Evolutionary conservation across 176 grass and related monocot genomes (phyloP), one percentile per base, ranked within the genome.

Genomic region (Eremochloa ophiuroides): DNA sequence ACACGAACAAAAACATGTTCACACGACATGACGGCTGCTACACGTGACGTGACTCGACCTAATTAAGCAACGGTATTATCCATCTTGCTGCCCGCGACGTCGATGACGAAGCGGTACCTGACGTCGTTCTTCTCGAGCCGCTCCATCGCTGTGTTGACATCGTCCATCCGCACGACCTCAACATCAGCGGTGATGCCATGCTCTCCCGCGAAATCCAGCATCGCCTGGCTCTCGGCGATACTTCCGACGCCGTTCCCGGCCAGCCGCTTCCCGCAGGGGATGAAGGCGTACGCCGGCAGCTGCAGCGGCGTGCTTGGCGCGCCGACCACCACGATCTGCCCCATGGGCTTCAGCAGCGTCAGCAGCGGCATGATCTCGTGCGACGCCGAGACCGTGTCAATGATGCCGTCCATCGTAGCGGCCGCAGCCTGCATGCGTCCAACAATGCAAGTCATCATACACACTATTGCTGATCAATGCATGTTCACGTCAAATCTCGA

Each of bases 151-250:
- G 73, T 75, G 53, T 93, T 93, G 27, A 91, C 87, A 50, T 79
- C 76, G 62, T 85, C 88, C 82, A 93, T 93, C 66, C n/a, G 44
- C 12, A 93, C 56, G 33, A 93, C 72, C 86, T 93, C 91, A 8
- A 84, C 69, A 8, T 89, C 83, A 0, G 90, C 87, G 69, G 70
- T 38, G 16, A 90, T 60, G 41, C 58, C 55, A 23, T 90, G 83
- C 56, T 90, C 75, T 7, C 41, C 88, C 0, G 83, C 83, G 58
- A 86, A 86, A 1, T 90, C 64, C 40, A 90, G 38, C 78, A 82
- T 90, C 61, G 60, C 78, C 84, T 86, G 88, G 44, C 77, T 82
- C 3, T 82, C 73, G 12, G 62, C 85, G 47, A 90, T 8, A 27
- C 83, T 80, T 11, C 88, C 88, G 2, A 72, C 74, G 37, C 25